These are phyloP conservation scores for Stephania yunnanensis DNA, from an alignment of 164 flowering plant genomes.

Conservation along the genomic window DNA sequence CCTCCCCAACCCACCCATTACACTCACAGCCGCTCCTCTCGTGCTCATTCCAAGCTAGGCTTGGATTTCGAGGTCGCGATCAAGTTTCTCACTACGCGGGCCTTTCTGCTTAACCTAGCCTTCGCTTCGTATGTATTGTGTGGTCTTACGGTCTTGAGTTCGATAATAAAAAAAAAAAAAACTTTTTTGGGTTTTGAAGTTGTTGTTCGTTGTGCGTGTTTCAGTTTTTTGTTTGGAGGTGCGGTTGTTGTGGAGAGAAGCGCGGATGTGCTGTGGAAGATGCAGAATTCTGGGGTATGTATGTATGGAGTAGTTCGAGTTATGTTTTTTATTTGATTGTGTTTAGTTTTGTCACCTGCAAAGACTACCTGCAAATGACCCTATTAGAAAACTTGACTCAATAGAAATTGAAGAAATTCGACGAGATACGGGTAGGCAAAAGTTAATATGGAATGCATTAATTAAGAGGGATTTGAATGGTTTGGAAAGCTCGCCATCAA, in stretches of 20 bases:
- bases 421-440: no score
- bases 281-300: constrained; percentile 71
- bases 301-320: not conserved
- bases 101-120: constrained; percentile 55
- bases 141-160: not conserved
- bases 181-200: not conserved
- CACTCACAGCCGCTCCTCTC: not conserved
- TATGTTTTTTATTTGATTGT: no score
- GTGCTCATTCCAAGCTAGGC: not conserved
- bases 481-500: no score
- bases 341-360: not conserved
- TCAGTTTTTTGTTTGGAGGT: constrained; percentile 59
- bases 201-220: not conserved
- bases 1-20: not conserved
- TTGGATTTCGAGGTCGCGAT: constrained; percentile 28
- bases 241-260: constrained; percentile 33
- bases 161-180: no score
- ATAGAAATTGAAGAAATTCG: no score
- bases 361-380: no score
- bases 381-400: no score
- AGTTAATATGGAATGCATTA: no score
- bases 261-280: constrained; percentile 56
- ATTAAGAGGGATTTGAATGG: no score
- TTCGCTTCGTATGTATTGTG: constrained; percentile 48
- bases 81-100: constrained; percentile 37